phyloP scores from a whole-genome alignment of 495 filamentous ascomycete genomes.

The Penicillium bialowiezense region DNA sequence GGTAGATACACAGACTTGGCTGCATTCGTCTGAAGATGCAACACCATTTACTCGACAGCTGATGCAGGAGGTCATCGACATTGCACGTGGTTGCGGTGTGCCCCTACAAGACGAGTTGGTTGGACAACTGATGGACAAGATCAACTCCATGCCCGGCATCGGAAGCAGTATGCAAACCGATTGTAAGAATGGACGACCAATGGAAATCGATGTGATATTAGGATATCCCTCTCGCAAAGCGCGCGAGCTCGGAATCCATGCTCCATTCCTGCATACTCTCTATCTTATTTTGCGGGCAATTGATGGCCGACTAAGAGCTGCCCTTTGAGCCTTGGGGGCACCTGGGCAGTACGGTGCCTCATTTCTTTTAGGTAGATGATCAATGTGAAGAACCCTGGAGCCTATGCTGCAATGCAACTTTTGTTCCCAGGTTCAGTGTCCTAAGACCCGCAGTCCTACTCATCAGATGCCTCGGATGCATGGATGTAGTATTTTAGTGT shows the following conservation, averaged over 20 bases:
- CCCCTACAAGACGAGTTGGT: constrained; percentile 35
- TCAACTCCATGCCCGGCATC: constrained; percentile 39
- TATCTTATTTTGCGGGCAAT: constrained; percentile 31
- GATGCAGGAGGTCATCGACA: constrained; percentile 49
- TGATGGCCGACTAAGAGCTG: constrained; percentile 20
- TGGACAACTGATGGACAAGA: constrained; percentile 41
- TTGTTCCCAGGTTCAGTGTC: no score
- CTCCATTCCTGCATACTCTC: constrained; percentile 46
- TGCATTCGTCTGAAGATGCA: constrained; percentile 40
- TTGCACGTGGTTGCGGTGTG: constrained; percentile 43
- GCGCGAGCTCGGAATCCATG: constrained; percentile 44
- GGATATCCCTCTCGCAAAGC: constrained; percentile 51
- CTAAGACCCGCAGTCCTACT: no score
- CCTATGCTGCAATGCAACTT: no score
- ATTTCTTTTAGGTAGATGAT: no score
- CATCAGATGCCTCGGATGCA: no score
- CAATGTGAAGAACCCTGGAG: no score
- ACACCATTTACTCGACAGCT: constrained; percentile 39
- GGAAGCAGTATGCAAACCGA: constrained; percentile 57
- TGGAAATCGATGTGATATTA: constrained; percentile 58
- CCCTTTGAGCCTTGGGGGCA: constrained; percentile 1
- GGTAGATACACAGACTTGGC: constrained; percentile 49
- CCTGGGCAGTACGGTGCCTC: no score
- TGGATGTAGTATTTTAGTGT: no score
- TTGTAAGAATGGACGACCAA: constrained; percentile 41